These are phyloP conservation scores for Leccinum ochraceum DNA, from an alignment of 768 basidiomycete species.

Conservation along the genomic window DNA sequence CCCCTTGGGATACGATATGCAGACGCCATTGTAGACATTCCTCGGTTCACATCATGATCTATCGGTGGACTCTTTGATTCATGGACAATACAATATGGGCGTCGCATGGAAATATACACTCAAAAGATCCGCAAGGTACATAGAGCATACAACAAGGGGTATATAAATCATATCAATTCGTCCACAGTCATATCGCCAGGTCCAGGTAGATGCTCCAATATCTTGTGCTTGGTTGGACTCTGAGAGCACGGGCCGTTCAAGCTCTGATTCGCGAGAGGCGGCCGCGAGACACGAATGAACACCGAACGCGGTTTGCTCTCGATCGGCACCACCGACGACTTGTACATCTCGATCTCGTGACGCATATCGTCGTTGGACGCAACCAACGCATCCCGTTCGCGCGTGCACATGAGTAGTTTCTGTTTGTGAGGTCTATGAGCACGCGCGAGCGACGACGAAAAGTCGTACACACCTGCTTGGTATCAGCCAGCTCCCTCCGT, in stretches of 20 bases:
- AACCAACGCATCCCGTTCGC: conserved; percentile 49
- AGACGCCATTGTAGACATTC: conserved; percentile 5
- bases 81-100: neutral
- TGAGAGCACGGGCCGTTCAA: conserved; percentile 31
- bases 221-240: conserved; percentile 18
- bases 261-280: conserved; percentile 47
- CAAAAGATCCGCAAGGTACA: conserved; percentile 4
- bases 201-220: conserved; percentile 37
- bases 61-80: no score
- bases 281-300: conserved; percentile 46
- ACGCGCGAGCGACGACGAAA: neutral
- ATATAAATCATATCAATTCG: conserved; percentile 37
- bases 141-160: conserved; percentile 11
- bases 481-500: conserved; percentile 74
- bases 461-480: conserved; percentile 65
- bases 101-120: neutral
- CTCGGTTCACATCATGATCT: neutral
- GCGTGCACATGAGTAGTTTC: conserved; percentile 49
- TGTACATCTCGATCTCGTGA: conserved; percentile 61
- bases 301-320: conserved; percentile 55
- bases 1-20: conserved; percentile 20
- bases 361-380: conserved; percentile 47
- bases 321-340: conserved; percentile 50
- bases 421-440: conserved; percentile 23
- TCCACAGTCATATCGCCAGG: conserved; percentile 55